Conservation (phyloP, 441 rosid species). For the Oxalis stricta region DNA sequence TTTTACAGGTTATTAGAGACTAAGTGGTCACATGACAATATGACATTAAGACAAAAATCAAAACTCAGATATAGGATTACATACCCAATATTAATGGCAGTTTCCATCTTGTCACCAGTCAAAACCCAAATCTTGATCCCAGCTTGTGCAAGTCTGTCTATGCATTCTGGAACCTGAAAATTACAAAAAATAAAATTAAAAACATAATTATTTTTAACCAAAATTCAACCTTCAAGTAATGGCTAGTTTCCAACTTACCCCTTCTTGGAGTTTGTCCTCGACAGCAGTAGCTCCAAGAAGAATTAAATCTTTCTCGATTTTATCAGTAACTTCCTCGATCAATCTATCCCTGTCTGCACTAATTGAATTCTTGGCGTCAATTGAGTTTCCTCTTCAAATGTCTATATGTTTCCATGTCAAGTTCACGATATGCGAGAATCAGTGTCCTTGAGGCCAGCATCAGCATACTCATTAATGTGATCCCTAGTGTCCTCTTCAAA, state of each 20-base stretch:
- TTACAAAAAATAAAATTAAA: slow-evolving; percentile 4
- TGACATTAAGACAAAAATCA: slow-evolving; percentile 1
- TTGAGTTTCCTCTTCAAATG: slow-evolving; percentile 28
- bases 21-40: too few species aligned
- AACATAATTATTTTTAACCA: background rate
- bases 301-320: slow-evolving; percentile 39
- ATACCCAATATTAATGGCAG: slow-evolving; percentile 75
- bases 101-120: slow-evolving; percentile 77
- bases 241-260: slow-evolving; percentile 28
- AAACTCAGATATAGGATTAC: slow-evolving; percentile 7
- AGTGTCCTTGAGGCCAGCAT: slow-evolving; percentile 63
- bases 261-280: slow-evolving; percentile 67
- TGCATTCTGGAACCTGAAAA: slow-evolving; percentile 61
- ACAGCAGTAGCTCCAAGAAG: slow-evolving; percentile 79
- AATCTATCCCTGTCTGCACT: slow-evolving; percentile 37
- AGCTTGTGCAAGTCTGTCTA: slow-evolving; percentile 73
- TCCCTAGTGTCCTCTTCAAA: slow-evolving; percentile 39
- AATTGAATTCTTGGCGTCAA: slow-evolving; percentile 39
- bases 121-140: slow-evolving; percentile 73
- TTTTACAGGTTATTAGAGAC: too few species aligned
- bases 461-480: slow-evolving; percentile 60
- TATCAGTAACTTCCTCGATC: slow-evolving; percentile 43
- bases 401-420: slow-evolving; percentile 40
- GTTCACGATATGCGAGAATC: slow-evolving; percentile 51
- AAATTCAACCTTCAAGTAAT: slow-evolving; percentile 2